Evolutionary conservation across 768 basidiomycete genomes (phyloP).

Genomic region (Podaxis carcinomalis): DNA sequence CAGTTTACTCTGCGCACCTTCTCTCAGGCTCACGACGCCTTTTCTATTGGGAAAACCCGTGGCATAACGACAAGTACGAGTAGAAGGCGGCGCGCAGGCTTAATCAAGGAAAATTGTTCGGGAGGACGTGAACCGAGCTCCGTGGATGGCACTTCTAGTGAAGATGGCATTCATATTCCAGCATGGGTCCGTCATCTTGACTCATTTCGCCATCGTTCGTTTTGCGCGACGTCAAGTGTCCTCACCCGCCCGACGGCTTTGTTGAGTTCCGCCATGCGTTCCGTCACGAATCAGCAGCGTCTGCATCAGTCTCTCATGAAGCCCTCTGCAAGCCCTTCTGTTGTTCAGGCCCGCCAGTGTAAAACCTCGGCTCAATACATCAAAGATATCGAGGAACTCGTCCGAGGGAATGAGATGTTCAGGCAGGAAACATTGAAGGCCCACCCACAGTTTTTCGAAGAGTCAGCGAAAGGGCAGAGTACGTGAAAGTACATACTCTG

Average conservation of each 20-base stretch:
- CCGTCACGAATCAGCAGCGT: neutral
- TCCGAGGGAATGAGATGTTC: conserved; percentile 10
- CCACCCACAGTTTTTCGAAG: conserved; percentile 13
- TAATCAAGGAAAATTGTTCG: neutral
- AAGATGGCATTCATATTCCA: neutral
- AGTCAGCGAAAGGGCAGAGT: conserved; percentile 16
- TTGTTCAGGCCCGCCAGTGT: conserved; percentile 2
- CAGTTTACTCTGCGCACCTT: neutral
- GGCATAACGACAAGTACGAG: neutral
- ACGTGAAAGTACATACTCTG: neutral
- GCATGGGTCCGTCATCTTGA: conserved; percentile 3
- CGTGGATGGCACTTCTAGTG: too few relatives aligned
- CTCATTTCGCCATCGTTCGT: conserved; percentile 3
- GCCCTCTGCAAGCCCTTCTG: neutral
- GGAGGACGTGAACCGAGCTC: neutral
- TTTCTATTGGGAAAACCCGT: neutral
- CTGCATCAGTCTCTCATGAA: neutral
- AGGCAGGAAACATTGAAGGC: conserved; percentile 5
- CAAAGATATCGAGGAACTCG: conserved; percentile 14
- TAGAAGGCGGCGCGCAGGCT: neutral
- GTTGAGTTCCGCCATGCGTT: neutral
- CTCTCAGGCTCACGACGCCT: neutral
- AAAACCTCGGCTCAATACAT: conserved; percentile 13
- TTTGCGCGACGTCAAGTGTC: neutral
- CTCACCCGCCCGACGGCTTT: neutral